A percentile compares a stretch with the other conserved stretches of the same genome.
Evolutionary conservation across 371 early-diverging fungal species (phyloP).

Genomic region (Cokeromyces recurvatus): DNA sequence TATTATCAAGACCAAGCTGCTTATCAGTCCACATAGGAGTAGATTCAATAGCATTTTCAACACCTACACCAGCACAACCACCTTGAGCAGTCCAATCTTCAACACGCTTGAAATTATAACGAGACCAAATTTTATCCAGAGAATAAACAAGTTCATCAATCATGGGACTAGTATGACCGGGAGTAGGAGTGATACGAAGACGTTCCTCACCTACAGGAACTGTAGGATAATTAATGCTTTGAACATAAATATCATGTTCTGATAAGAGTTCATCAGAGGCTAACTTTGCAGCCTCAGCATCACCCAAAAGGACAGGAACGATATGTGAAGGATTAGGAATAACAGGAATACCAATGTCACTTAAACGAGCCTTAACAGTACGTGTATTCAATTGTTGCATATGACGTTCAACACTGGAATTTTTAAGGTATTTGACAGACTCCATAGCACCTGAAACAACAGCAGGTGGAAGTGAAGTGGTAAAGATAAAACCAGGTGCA

Average conservation of each 20-base stretch:
- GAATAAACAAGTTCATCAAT: conserved; percentile 81
- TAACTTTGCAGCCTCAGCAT: conserved; percentile 88
- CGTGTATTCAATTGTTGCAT: conserved; percentile 91
- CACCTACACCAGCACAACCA: conserved; percentile 88
- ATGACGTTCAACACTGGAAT: conserved; percentile 79
- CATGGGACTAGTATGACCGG: conserved; percentile 83
- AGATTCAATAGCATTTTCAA: conserved; percentile 29
- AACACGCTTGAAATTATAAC: conserved; percentile 79
- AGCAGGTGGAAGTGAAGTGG: conserved; percentile 95
- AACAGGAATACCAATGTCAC: conserved; percentile 87
- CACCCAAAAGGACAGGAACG: conserved; percentile 95
- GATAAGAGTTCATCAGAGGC: conserved; percentile 89
- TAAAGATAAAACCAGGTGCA: conserved; percentile 99
- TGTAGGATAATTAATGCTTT: conserved; percentile 98
- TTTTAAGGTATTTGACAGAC: conserved; percentile 86
- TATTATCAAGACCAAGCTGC: conserved; percentile 46
- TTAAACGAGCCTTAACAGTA: conserved; percentile 80
- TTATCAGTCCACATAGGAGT: conserved; percentile 64
- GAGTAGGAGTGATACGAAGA: conserved; percentile 96
- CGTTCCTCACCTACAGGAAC: conserved; percentile 95
- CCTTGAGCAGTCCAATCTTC: conserved; percentile 84
- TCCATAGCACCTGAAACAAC: conserved; percentile 90
- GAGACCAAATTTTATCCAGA: conserved; percentile 83
- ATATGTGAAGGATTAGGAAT: conserved; percentile 98
- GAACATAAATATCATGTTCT: conserved; percentile 93